A percentile compares a stretch with the other conserved stretches of the same genome.
These are phyloP conservation scores for Mycena citricolor DNA, from an alignment of 1,284 basidiomycete species.

Conservation along the genomic window DNA sequence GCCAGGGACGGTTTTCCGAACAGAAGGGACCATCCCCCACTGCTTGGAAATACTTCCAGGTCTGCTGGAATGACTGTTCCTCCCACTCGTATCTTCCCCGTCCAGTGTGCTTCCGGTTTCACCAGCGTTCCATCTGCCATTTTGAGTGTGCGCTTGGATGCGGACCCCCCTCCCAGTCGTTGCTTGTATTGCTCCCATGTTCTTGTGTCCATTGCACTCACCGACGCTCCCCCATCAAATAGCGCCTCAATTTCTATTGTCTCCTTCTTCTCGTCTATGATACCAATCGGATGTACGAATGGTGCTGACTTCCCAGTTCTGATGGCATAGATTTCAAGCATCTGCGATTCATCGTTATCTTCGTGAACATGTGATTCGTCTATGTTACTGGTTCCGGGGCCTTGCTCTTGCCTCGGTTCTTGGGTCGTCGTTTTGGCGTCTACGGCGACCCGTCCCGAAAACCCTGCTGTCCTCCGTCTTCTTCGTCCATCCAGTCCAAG, in stretches of 20 bases:
- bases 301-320: slow-evolving; percentile 6
- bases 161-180: not conserved
- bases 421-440: slow-evolving; percentile 10
- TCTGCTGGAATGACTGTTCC: not conserved
- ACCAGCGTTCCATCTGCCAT: slow-evolving; percentile 9
- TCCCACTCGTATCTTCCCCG: not conserved
- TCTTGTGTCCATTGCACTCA: slow-evolving; percentile 9
- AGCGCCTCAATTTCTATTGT: slow-evolving; percentile 3
- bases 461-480: slow-evolving; percentile 4
- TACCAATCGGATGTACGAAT: slow-evolving; percentile 1
- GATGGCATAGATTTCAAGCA: slow-evolving; percentile 14
- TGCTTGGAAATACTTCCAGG: slow-evolving; percentile 16
- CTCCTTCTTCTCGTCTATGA: slow-evolving; percentile 3
- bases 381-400: slow-evolving; percentile 5
- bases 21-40: slow-evolving; percentile 8
- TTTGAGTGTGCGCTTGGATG: slow-evolving; percentile 1
- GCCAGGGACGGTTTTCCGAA: slow-evolving; percentile 13
- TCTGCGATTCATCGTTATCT: not conserved
- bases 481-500: slow-evolving; percentile 2
- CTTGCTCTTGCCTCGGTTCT: not conserved
- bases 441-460: slow-evolving; percentile 13
- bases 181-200: slow-evolving; percentile 3
- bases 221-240: slow-evolving; percentile 9
- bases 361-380: not conserved
- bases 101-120: not conserved